These are phyloP conservation scores for Starmera dryadoides DNA, from an alignment of 805 yeast species.

Conservation along the genomic window DNA sequence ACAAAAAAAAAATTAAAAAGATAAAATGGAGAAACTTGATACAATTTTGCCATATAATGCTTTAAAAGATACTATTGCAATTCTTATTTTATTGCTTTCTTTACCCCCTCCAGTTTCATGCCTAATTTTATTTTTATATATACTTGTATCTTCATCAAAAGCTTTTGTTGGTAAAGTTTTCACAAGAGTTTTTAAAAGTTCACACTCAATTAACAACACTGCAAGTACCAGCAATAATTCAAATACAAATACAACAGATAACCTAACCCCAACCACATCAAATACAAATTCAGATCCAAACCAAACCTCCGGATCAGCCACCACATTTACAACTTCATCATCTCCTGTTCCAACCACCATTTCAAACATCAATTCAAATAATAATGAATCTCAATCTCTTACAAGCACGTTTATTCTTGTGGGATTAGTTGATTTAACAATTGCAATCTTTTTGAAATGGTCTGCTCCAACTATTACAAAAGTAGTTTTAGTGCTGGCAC, in stretches of 20 bases:
- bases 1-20: too few species aligned
- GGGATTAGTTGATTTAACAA: constrained; percentile 10
- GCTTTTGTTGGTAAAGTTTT: constrained; percentile 9
- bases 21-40: background rate
- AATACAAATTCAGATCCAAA: too few species aligned
- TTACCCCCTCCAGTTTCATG: constrained; percentile 17
- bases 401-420: constrained; percentile 5
- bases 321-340: background rate
- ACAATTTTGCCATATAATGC: constrained; percentile 15
- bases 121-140: constrained; percentile 8
- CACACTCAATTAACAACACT: too few species aligned
- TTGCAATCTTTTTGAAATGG: constrained; percentile 11
- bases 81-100: constrained; percentile 14
- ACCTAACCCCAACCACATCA: background rate
- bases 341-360: background rate
- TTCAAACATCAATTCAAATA: background rate
- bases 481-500: constrained; percentile 15
- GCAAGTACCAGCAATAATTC: background rate
- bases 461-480: constrained; percentile 16
- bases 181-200: constrained; percentile 3
- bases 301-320: too few species aligned
- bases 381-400: background rate
- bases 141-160: constrained; percentile 13
- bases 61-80: constrained; percentile 17
- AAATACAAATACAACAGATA: background rate